A percentile compares a stretch with the other conserved stretches of the same genome.
Conservation (phyloP, 805 yeast species). For the Zygosaccharomyces siamensis region DNA sequence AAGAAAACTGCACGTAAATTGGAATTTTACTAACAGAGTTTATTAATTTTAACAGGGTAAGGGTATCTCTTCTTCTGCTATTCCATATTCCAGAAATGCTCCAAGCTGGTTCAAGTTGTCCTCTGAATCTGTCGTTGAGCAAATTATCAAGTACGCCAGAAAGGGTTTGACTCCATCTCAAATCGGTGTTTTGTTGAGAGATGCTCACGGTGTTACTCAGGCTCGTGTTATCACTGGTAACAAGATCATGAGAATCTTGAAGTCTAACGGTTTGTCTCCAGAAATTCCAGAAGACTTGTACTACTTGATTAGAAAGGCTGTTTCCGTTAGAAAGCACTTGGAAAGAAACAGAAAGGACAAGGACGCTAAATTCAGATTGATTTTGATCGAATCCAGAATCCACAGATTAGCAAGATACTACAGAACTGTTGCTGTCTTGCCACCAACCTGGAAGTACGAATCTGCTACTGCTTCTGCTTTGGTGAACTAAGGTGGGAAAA, state of each 20-base stretch:
- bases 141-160: conserved; percentile 98
- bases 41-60: conserved; percentile 62
- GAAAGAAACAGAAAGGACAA: conserved; percentile 99
- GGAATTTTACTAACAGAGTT: conserved; percentile 14
- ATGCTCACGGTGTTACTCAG: conserved; percentile 99
- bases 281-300: conserved; percentile 99
- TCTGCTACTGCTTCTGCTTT: conserved; percentile 99
- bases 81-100: conserved; percentile 98
- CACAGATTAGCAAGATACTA: conserved; percentile 99
- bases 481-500: conserved; percentile 70
- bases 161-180: conserved; percentile 99
- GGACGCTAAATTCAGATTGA: conserved; percentile 99
- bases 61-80: conserved; percentile 98
- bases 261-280: conserved; percentile 99
- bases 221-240: conserved; percentile 96
- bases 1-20: not conserved
- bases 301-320: conserved; percentile 99
- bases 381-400: conserved; percentile 99
- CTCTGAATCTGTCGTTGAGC: conserved; percentile 93
- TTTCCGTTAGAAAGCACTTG: conserved; percentile 98
- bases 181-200: conserved; percentile 99
- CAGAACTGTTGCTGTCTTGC: conserved; percentile 98
- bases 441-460: conserved; percentile 99
- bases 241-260: conserved; percentile 98
- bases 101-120: conserved; percentile 99